Evolutionary conservation across 768 basidiomycete genomes (phyloP), one percentile per base, ranked within the genome.

Genomic region (Tylopilus felleus): DNA sequence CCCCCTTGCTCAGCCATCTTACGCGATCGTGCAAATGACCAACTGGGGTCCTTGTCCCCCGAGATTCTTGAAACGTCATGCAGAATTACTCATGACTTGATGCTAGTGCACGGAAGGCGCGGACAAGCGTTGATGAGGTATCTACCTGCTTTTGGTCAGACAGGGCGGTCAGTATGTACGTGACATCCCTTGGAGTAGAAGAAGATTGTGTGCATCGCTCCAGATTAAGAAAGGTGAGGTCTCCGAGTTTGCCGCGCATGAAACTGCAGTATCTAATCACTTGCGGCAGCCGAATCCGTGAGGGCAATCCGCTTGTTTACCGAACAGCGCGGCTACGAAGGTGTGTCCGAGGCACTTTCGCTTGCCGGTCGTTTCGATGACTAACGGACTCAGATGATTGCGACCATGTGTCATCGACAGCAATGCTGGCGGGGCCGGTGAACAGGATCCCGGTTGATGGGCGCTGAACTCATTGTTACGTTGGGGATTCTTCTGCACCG

Each of bases 371-470:
- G 21, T 35, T 28, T 62, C 23, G 42, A 42, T 53, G 63, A 60
- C 56, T 39, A 41, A 53, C 23, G 40, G 9, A 28, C 17, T n/a
- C n/a, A 19, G 38, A 14, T 35, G 51, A 45, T 47, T 36, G 16
- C 23, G 8, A 21, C 35, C 46, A 47, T 54, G 60, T 59, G 60
- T 33, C 10, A 3, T 7, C 40, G 29, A 53, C 52, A 50, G 42
- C 49, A 41, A n/a, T n/a, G n/a, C n/a, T 31, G 48, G 52, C 63
- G 63, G 63, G 50, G 7, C 57, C 64, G 55, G 29, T 38, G 52
- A 40, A 52, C 38, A 52, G 49, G 51, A 47, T 46, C 10, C 10
- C n/a, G 49, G 21, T 13, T 48, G 52, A 63, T 61, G 59, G 39
- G 58, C 55, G 55, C 57, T 42, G 51, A 41, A 39, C 8, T 17